Conservation (phyloP, 306 rosid species). For the Corylus heterophylla region DNA sequence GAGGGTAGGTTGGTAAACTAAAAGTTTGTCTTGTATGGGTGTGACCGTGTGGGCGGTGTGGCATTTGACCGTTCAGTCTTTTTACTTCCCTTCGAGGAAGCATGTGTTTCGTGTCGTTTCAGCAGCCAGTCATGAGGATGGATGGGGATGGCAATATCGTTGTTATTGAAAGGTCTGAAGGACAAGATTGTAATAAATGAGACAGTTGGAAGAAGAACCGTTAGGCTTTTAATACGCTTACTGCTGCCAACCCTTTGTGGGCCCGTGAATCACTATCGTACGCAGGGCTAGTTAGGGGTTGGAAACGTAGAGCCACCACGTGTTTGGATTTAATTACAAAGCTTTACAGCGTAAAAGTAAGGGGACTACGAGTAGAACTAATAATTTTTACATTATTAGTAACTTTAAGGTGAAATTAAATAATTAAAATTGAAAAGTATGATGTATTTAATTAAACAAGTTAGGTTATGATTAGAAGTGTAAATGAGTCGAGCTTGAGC, state of each 20-base stretch:
- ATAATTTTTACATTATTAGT: too few relatives aligned
- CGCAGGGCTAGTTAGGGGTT: neutral
- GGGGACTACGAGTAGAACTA: too few relatives aligned
- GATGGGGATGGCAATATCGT: neutral
- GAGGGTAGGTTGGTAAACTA: slow-evolving; percentile 27
- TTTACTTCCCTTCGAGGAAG: too few relatives aligned
- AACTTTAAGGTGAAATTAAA: too few relatives aligned
- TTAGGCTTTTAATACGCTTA: slow-evolving; percentile 1
- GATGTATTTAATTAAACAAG: too few relatives aligned
- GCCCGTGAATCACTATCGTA: neutral
- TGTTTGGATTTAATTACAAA: too few relatives aligned
- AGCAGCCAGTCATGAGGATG: neutral
- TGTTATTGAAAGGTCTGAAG: neutral
- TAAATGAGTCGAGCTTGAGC: too few relatives aligned
- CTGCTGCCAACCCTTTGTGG: too few relatives aligned
- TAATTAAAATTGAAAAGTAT: rapidly evolving
- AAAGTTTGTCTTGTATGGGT: neutral
- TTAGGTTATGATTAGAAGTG: too few relatives aligned
- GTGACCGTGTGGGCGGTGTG: too few relatives aligned
- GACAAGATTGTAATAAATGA: neutral
- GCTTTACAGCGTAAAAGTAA: neutral
- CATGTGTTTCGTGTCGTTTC: slow-evolving; percentile 4
- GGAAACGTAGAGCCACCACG: neutral
- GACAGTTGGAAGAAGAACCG: slow-evolving; percentile 14
- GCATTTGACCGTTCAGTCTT: too few relatives aligned